Evolutionary conservation across 2,329 filamentous ascomycete species (phyloP), one percentile per base, ranked within the genome.

Genomic region (Ophiobolus disseminans): DNA sequence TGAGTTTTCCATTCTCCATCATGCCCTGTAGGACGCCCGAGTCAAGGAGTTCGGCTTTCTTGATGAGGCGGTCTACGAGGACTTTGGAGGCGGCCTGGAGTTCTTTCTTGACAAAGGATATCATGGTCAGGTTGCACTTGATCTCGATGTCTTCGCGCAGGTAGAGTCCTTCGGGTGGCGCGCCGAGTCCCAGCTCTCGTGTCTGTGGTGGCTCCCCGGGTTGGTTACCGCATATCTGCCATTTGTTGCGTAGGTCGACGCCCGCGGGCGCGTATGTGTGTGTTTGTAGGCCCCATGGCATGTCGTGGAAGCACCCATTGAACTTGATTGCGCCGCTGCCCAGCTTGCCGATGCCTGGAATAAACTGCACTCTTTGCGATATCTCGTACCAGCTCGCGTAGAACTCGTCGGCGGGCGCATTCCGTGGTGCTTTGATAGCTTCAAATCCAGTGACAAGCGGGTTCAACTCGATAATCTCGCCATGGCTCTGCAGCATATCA

Each of bases 371-470:
- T 62, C 85, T 81, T 77, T 89, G 81, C 48, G 76, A 81, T 64
- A 89, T 88, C 71, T 89, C 85, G 69, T 89, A 89, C 86, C 86
- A 89, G 22, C 86, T 87, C 54, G 84, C 84, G 73, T 87, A 89
- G 73, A 81, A 89, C 71, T 89, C 86, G 72, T 89, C 86, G 57
- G 84, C 76, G 46, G 84, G 80, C 55, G 86, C 86, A 73, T 86
- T 79, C 73, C 85, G 85, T 21, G 86, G 86, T 1, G 86, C 85
- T 43, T 84, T 77, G 67, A 88, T 86, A 50, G 84, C 75, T 55
- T 83, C 82, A 75, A 86, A 81, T 28, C 76, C 76, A 50, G 87
- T 80, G 21, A 89, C 86, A 40, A 89, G 82, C 3, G 86, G 86
- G 62, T 88, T 88, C 52, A 89, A 75, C 25, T 83, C 85, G 74